Evolutionary conservation across 768 basidiomycete species (phyloP).

Genomic region (Ephemerocybe angulata): DNA sequence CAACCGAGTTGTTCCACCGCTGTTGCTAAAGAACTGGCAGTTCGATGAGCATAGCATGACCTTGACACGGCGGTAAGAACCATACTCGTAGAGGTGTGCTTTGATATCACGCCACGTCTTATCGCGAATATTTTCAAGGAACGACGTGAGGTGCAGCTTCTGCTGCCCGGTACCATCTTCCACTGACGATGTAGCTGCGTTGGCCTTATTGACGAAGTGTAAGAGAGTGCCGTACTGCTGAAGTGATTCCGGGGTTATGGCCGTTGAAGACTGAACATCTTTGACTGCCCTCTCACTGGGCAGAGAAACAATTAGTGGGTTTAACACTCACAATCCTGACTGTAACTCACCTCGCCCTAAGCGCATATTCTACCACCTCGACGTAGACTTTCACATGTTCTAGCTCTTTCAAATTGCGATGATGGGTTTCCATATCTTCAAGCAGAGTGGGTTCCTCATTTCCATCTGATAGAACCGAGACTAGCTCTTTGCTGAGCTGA

Average conservation of each 20-base stretch:
- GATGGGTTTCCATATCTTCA: slow-evolving; percentile 78
- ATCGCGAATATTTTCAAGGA: slow-evolving; percentile 60
- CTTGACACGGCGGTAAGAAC: not conserved
- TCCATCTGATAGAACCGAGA: slow-evolving; percentile 49
- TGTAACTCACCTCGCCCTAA: slow-evolving; percentile 67
- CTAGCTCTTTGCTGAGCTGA: slow-evolving; percentile 60
- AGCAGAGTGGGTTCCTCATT: slow-evolving; percentile 61
- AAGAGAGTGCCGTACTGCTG: slow-evolving; percentile 60
- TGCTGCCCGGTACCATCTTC: slow-evolving; percentile 47
- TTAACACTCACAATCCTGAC: no score
- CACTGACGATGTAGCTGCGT: slow-evolving; percentile 38
- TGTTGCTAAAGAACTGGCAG: slow-evolving; percentile 53
- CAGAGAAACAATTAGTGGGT: no score
- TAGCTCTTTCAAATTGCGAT: slow-evolving; percentile 73
- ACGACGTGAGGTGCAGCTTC: slow-evolving; percentile 54
- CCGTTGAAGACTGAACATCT: slow-evolving; percentile 41
- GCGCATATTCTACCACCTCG: slow-evolving; percentile 63
- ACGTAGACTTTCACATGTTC: slow-evolving; percentile 75
- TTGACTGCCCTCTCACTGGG: slow-evolving; percentile 57
- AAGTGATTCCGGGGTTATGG: slow-evolving; percentile 44
- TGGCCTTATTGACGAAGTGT: slow-evolving; percentile 52
- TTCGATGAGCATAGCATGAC: not conserved
- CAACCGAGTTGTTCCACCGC: slow-evolving; percentile 78
- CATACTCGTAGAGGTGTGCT: slow-evolving; percentile 57
- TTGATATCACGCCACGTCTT: slow-evolving; percentile 80